Evolutionary conservation across 371 early-diverging fungal genomes (phyloP), one percentile per base, ranked within the genome.

Genomic region (Parasitella parasitica): DNA sequence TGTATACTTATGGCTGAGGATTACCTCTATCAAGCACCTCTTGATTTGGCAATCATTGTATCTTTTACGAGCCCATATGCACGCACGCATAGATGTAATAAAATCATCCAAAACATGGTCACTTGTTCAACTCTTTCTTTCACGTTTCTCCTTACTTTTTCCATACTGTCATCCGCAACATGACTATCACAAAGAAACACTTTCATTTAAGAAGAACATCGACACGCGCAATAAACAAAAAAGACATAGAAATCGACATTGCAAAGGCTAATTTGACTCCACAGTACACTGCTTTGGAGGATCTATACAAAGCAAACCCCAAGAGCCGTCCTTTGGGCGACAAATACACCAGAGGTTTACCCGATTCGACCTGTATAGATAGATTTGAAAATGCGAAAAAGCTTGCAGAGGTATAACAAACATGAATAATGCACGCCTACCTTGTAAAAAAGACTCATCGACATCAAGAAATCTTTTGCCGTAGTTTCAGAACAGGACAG

Each of bases 311-410:
- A 27, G 11, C n/a, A 30, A 16, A 57, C 0, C 41, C 34, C 11
- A 35, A 61, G 6, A 51, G 20, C 1, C 27, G 34, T 1, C 30
- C 34, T 18, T 41, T 63, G 3, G 57, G 63, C 22, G n/a, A 51
- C 12, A 24, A 51, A 6, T 63, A 63, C 18, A 63, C 39, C 2
- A 63, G 63, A 63, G 63, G 63, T 15, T 26, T 57, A 18, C 63
- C 63, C 2, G 39, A 56, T 49, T 7, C 39, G 6, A 34, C 32
- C 9, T 57, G 52, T 18, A 51, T 63, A 2, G 52, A 63, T 24
- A 28, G 51, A 18, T 63, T 57, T 63, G 57, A 56, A 24, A 50
- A 24, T n/a, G 57, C 57, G 1, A 63, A 63, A 13, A 39, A 57
- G n/a, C 30, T 56, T 6, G 36, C 48, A 32, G 56, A 62, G 50